A percentile compares a stretch with the other conserved stretches of the same genome.
Evolutionary conservation across 2,329 filamentous ascomycete species (phyloP).

Genomic region (Bretziella fagacearum): DNA sequence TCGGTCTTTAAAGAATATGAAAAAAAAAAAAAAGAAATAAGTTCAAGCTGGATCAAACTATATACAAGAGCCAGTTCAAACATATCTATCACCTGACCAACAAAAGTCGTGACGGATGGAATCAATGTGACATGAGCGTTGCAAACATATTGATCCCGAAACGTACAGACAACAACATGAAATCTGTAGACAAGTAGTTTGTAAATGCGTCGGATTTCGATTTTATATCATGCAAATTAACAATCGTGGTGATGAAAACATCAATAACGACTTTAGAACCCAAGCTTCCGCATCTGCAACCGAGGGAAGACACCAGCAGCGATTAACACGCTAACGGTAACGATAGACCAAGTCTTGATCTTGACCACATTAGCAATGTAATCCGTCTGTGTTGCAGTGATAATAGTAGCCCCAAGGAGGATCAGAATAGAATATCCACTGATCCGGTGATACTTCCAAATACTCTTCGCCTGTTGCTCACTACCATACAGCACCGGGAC

Average conservation of each 20-base stretch:
- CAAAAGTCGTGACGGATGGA: not conserved
- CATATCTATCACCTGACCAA: no score
- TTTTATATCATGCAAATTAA: no score
- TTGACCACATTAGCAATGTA: conserved; percentile 53
- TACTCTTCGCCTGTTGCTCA: conserved; percentile 56
- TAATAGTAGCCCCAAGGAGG: conserved; percentile 56
- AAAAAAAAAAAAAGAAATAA: no score
- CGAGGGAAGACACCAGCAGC: conserved; percentile 58
- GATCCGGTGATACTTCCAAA: conserved; percentile 82
- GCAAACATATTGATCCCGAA: no score
- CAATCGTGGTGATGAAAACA: no score
- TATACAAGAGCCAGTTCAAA: no score
- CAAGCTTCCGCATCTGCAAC: conserved; percentile 69
- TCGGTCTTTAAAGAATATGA: no score
- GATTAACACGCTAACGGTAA: conserved; percentile 48
- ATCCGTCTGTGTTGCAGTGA: conserved; percentile 57
- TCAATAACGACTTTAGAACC: conserved; percentile 27
- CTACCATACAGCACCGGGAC: conserved; percentile 59
- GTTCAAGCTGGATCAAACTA: no score
- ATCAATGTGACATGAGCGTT: not conserved
- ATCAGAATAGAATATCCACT: conserved; percentile 58
- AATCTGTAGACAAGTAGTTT: not conserved
- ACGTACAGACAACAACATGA: no score
- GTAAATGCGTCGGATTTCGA: no score
- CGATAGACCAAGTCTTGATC: conserved; percentile 60